Conservation (phyloP, 2,329 filamentous ascomycete genomes). For the Colletotrichum sp. region DNA sequence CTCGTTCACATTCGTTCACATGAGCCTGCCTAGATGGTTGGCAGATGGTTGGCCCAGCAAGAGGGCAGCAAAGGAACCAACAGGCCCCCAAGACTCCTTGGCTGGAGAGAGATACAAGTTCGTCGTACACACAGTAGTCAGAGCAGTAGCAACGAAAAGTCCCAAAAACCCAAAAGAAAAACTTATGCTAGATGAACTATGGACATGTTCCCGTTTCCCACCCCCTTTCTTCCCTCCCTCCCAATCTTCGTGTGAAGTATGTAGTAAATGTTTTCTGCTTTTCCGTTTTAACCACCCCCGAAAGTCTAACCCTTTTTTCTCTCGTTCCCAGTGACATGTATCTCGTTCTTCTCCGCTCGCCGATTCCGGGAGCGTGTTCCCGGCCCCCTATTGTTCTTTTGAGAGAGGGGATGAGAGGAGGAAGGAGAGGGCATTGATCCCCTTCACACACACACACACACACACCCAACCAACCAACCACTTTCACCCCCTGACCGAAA, state of each 20-base stretch:
- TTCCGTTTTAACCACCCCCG: not conserved
- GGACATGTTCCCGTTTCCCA: not conserved
- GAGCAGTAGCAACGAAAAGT: not conserved
- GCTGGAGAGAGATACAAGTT: not conserved
- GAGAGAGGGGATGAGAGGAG: not conserved
- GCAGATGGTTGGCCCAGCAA: not conserved
- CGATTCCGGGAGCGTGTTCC: not conserved
- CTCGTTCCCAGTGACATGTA: not conserved
- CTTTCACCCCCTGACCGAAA: not conserved
- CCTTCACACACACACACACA: not conserved
- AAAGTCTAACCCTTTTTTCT: not conserved
- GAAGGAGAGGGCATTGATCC: not conserved
- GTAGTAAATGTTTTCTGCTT: not conserved
- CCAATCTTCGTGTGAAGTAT: not conserved
- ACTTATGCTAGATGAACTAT: constrained; percentile 7
- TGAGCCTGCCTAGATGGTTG: not conserved
- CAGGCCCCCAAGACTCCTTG: not conserved
- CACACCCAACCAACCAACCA: not conserved
- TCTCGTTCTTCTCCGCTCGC: not conserved
- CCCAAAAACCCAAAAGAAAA: not conserved
- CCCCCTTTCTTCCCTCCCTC: not conserved
- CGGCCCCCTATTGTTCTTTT: not conserved
- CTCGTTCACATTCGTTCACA: not conserved
- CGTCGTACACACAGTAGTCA: not conserved
- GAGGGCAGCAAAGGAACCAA: not conserved